Evolutionary conservation across 1,284 basidiomycete genomes (phyloP).

Genomic region (Neolentinus lepideus): DNA sequence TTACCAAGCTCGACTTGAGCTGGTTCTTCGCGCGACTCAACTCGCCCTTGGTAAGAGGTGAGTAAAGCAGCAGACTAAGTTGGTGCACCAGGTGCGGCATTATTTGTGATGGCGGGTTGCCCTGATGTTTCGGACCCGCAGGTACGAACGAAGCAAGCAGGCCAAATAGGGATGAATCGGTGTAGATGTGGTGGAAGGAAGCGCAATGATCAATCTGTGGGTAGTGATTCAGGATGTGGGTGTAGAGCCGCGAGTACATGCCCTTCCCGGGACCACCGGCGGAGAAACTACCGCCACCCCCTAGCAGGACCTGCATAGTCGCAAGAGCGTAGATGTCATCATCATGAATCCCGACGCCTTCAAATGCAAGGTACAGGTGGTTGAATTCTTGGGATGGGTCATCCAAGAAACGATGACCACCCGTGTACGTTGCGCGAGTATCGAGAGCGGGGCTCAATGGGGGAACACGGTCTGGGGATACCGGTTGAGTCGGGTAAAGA

Average conservation of each 20-base stretch:
- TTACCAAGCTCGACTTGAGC: slow-evolving; percentile 89
- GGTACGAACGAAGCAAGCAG: slow-evolving; percentile 89
- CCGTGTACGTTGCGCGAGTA: slow-evolving; percentile 70
- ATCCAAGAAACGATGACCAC: slow-evolving; percentile 74
- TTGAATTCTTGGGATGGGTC: slow-evolving; percentile 76
- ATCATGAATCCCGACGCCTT: slow-evolving; percentile 89
- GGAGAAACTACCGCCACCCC: slow-evolving; percentile 93
- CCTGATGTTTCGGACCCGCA: slow-evolving; percentile 44
- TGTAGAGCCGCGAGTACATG: slow-evolving; percentile 97
- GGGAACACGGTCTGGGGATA: slow-evolving; percentile 18
- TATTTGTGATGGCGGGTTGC: slow-evolving; percentile 64
- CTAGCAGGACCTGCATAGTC: slow-evolving; percentile 91
- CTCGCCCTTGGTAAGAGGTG: slow-evolving; percentile 61
- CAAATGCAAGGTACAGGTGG: slow-evolving; percentile 91
- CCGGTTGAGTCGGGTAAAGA: slow-evolving; percentile 41
- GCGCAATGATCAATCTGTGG: slow-evolving; percentile 94
- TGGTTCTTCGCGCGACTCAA: slow-evolving; percentile 91
- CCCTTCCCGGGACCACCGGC: slow-evolving; percentile 98
- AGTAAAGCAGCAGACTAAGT: slow-evolving; percentile 66
- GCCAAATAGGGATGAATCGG: slow-evolving; percentile 92
- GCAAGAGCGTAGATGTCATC: slow-evolving; percentile 94
- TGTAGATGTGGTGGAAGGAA: slow-evolving; percentile 98
- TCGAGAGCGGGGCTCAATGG: slow-evolving; percentile 22
- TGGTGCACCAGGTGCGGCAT: slow-evolving; percentile 86
- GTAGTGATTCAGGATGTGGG: slow-evolving; percentile 94